Percentiles rank a stretch among this genome's conserved stretches.
Evolutionary conservation across 164 flowering plant species (phyloP).

Genomic region (Berberis thunbergii): DNA sequence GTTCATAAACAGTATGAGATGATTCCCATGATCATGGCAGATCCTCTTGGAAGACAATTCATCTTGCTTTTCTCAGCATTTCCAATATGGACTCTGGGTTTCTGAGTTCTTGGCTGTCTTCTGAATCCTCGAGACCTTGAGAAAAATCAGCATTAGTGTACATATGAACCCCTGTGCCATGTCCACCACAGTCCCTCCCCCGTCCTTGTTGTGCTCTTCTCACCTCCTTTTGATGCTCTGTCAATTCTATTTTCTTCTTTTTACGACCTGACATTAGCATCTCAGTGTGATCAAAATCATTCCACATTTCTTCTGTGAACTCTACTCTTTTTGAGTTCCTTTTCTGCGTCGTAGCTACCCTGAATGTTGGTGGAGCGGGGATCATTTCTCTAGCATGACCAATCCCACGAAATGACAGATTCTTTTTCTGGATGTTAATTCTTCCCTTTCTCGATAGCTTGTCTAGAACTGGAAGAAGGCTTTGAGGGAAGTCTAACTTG

Average conservation of each 20-base stretch:
- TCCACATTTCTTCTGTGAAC: constrained; percentile 14
- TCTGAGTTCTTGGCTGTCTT: constrained; percentile 40
- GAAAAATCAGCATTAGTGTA: constrained; percentile 52
- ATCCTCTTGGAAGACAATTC: background rate
- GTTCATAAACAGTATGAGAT: too few species aligned
- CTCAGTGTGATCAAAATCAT: constrained; percentile 9
- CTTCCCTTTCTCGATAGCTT: constrained; percentile 47
- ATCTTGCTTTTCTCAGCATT: constrained; percentile 25
- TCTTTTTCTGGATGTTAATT: constrained; percentile 32
- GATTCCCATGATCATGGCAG: background rate
- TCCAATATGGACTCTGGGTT: constrained; percentile 44
- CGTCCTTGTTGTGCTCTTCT: constrained; percentile 60
- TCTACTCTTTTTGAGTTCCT: constrained; percentile 44
- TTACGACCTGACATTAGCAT: constrained; percentile 13
- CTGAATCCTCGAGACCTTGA: constrained; percentile 52
- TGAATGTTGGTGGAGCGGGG: constrained; percentile 16
- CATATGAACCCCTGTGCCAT: constrained; percentile 56
- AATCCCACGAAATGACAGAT: constrained; percentile 10
- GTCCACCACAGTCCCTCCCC: constrained; percentile 42
- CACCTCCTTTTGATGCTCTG: constrained; percentile 62
- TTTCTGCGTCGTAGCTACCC: constrained; percentile 34
- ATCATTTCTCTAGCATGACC: constrained; percentile 8
- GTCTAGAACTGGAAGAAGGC: constrained; percentile 45
- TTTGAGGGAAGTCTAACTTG: constrained; percentile 39
- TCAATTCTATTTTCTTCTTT: constrained; percentile 39